Evolutionary conservation across 139 green algal genomes (phyloP).

Genomic region (Penium margaritaceum): DNA sequence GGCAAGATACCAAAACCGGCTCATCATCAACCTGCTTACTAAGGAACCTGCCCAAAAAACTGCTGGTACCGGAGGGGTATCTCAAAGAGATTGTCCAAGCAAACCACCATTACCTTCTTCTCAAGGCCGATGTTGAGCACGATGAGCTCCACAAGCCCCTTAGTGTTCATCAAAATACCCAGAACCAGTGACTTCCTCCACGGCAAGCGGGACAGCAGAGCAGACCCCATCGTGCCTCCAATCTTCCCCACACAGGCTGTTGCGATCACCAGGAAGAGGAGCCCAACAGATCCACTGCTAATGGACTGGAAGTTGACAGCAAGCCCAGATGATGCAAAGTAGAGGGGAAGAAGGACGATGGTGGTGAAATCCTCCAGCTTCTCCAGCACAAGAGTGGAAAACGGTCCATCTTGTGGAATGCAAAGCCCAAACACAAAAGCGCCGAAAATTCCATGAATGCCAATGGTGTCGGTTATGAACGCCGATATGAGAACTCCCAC

Average conservation of each 20-base stretch:
- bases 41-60: too few species aligned
- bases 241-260: slow-evolving; percentile 35
- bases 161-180: slow-evolving; percentile 43
- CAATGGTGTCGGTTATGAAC: slow-evolving; percentile 45
- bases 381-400: slow-evolving; percentile 33
- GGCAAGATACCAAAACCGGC: too few species aligned
- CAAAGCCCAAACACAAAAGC: slow-evolving; percentile 52
- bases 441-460: slow-evolving; percentile 54
- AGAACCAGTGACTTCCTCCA: slow-evolving; percentile 15
- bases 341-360: slow-evolving; percentile 38
- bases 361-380: slow-evolving; percentile 46
- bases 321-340: slow-evolving; percentile 33
- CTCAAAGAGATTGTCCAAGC: too few species aligned
- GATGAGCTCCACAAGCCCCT: slow-evolving; percentile 45
- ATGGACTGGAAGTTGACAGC: slow-evolving; percentile 25
- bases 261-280: slow-evolving; percentile 31
- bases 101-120: slow-evolving; percentile 13
- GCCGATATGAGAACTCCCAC: slow-evolving; percentile 38
- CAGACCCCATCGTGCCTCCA: slow-evolving; percentile 6
- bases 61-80: too few species aligned
- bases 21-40: too few species aligned
- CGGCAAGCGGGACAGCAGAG: background rate
- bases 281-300: background rate
- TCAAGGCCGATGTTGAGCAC: slow-evolving; percentile 42
- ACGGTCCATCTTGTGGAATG: slow-evolving; percentile 39